Evolutionary conservation across 2,329 filamentous ascomycete species (phyloP), one percentile per base, ranked within the genome.

Genomic region (Cephalotrichum gorgonifer): DNA sequence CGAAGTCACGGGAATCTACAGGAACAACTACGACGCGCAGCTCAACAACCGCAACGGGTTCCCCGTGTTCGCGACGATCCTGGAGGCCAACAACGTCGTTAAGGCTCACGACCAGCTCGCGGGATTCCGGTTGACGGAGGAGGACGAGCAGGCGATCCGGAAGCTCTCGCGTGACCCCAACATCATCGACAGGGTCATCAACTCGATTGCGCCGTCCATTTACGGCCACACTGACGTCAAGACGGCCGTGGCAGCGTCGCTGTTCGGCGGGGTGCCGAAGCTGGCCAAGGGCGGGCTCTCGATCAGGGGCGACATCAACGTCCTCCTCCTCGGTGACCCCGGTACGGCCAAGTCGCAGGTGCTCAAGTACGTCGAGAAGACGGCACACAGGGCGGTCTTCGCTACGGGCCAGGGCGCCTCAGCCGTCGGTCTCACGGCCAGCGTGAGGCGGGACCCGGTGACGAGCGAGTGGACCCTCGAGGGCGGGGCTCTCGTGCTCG

Each of bases 31-130:
- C 61, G 91, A 97, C 63, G 90, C 93, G 3, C 88, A 95, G 58
- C 78, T 98, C 49, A 98, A 98, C 71, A 97, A 96, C 71, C 91
- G 93, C 61, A 98, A 97, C 62, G 93, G 93, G 4, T 97, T 98
- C 69, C 93, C 93, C 0, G 93, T 98, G 31, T 98, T 98, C 65
- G 91, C 93, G 4, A 98, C 93, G 0, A 93, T 98, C 51, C 78
- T 98, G 4, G 93, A 98, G 66, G 94, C 94, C 25, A 98, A 98
- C 67, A 90, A 98, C 57, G 82, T 97, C 5, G 84, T 97, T 67
- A 98, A 98, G 67, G 85, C 91, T 1, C 93, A 98, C 62, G 93
- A 98, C 64, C 90, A 98, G 68, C 83, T 98, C 52, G 93, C 93
- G 59, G 93, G 93, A 50, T 98, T 98, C 76, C 81, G 89, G 52